phyloP scores from a whole-genome alignment of 1,284 basidiomycete genomes.

The Taiwanofungus camphoratus region DNA sequence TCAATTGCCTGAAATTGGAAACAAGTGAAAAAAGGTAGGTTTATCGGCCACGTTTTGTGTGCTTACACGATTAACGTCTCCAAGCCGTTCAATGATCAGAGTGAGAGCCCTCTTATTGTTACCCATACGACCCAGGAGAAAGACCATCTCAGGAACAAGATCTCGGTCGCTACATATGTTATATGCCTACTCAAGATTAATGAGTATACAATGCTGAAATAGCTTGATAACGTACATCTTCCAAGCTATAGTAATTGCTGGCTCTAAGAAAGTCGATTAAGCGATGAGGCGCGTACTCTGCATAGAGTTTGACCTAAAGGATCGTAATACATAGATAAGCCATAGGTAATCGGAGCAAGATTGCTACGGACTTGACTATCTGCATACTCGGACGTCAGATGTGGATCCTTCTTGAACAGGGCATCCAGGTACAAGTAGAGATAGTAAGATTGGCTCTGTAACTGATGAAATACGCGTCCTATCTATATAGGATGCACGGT shows the following conservation, averaged over 20 bases:
- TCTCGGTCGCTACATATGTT: constrained; percentile 80
- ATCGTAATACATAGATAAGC: not conserved
- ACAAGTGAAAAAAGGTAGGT: too few species aligned
- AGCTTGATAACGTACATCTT: constrained; percentile 46
- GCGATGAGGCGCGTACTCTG: constrained; percentile 75
- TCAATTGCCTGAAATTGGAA: constrained; percentile 77
- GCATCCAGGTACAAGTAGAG: constrained; percentile 94
- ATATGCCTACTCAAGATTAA: constrained; percentile 63
- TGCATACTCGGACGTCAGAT: constrained; percentile 75
- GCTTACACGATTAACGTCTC: constrained; percentile 82
- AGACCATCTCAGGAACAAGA: constrained; percentile 95
- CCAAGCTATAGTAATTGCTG: constrained; percentile 89
- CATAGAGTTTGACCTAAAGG: constrained; percentile 79
- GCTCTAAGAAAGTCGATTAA: constrained; percentile 90
- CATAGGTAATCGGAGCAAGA: not conserved
- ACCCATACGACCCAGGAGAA: constrained; percentile 94
- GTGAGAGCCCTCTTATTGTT: constrained; percentile 93
- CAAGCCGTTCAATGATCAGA: constrained; percentile 92
- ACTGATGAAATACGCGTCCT: constrained; percentile 82
- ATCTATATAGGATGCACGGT: constrained; percentile 45
- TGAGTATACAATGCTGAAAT: not conserved
- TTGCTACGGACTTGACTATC: constrained; percentile 63
- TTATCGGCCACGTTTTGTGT: not conserved
- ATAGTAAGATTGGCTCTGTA: constrained; percentile 74
- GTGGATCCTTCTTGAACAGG: constrained; percentile 83